Evolutionary conservation across 2,329 filamentous ascomycete species (phyloP), one percentile per base, ranked within the genome.

Genomic region (Emericellopsis cladophorae): DNA sequence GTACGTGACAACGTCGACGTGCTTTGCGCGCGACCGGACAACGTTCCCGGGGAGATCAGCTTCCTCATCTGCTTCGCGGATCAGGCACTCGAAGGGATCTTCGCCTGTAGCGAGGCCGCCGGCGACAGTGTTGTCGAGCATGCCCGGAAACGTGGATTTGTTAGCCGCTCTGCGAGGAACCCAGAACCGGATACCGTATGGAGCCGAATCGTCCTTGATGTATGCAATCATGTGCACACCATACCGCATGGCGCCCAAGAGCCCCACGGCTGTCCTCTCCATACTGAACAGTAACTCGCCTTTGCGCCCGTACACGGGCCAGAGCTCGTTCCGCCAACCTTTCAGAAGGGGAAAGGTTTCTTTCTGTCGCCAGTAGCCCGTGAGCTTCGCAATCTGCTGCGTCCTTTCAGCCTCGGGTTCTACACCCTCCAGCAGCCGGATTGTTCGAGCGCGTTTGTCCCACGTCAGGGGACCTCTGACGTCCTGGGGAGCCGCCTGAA

Each of bases 91-190:
- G 38, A 88, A 81, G 0, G 85, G 83, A 18, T 71, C 71, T 58
- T 95, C 89, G 12, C 81, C 83, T 0, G 85, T 84, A 57, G 82
- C 79, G 49, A 96, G 79, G 0, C 64, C 74, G n/a, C 74, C 74
- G 0, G 89, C 92, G 7, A 94, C 92, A 2, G 88, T 88, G 59
- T 96, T 98, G 60, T 98, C 92, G 48, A 98, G 68, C 74, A 95
- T 89, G n/a, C 83, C 74, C 0, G 83, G 81, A 55, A 90, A 98
- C 0, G 88, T 95, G 49, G 84, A 77, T 67, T 96, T 98, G 44
- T 68, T 74, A 39, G 67, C 68, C 11, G 88, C 76, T 9, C 92
- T 73, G 36, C 80, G 74, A 4, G 92, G 84, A 2, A 94, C 76
- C 90, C 92, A 96, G 33, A 98, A 69, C 53, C 78, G 81, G 36